Evolutionary conservation across 768 basidiomycete genomes (phyloP), one percentile per base, ranked within the genome.

Genomic region (Leccinellum rugosiceps): DNA sequence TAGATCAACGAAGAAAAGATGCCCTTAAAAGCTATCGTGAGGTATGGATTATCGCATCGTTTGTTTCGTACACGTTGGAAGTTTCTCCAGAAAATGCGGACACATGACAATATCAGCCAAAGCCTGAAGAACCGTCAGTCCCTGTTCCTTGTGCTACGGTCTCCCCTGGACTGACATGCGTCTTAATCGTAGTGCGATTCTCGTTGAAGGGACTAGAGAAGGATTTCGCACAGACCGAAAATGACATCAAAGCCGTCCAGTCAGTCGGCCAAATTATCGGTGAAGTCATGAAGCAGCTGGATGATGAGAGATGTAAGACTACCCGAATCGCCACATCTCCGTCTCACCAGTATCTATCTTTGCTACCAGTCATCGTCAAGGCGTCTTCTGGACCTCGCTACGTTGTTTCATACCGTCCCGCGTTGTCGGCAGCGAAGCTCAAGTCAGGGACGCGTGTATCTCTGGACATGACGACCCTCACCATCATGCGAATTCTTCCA

Each of bases 191-290:
- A 98, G 95, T 98, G 60, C 86, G 97, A 34, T 88, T 96, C 68
- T 91, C 93, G 11, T 76, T 99, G 63, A 94, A 93, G 69, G 87
- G 92, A 57, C 74, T 98, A 11, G 90, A 95, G 71, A 89, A 88
- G 65, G 89, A 87, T 46, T 98, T 85, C 67, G 92, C 86, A 64
- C 94, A 96, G 80, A 96, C 94, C 0, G 97, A 99, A 74, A 94
- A 99, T 26, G 96, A 99, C 67, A 96, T 99, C 75, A 98, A 98
- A 76, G 97, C 97, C 44, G 88, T 99, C 15, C 97, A 99, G 71
- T 95, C 92, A 8, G 97, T 98, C 14, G 97, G 97, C 30, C 97
- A 99, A 76, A 98, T 99, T 62, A 96, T 99, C 55, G 97, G 94
- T 60, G 97, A 99, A 76, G 93, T 99, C 56, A 88, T 98, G 86